Evolutionary conservation across 371 early-diverging fungal genomes (phyloP), one percentile per base, ranked within the genome.

Genomic region (Gilbertella persicaria): DNA sequence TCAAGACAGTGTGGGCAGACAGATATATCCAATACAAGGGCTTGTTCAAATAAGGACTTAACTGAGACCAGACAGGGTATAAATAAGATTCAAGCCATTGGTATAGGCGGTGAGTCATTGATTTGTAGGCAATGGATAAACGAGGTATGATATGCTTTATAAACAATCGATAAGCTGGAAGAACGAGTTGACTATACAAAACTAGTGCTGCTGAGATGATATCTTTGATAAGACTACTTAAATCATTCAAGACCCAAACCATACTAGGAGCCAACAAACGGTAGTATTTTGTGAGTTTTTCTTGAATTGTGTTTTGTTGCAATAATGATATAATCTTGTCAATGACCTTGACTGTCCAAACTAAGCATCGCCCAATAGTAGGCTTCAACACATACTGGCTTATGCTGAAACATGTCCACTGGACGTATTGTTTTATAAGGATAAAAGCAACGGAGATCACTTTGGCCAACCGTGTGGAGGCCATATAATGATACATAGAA

Each of bases 131-230:
- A 10, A 38, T 42, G 2, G 59, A 30, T 40, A 64, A 43, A 5
- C 49, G 50, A 5, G 64, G 64, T 29, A 55, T 17, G 23, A 64
- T 28, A 10, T 58, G 55, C 25, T 59, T 58, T 21, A 52, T 41
- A 26, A 55, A 59, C 5, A 64, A 14, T 0, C 0, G 16, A 43
- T 54, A 58, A 4, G 60, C 47, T 17, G 64, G 64, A 2, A 41
- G 5, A 9, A 55, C 14, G 26, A 58, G 2, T 26, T 58, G 17
- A 25, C 2, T 10, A 28, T 8, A 39, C 9, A 44, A 23, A 16
- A 29, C 3, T 2, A 13, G 17, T 4, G 13, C 17, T 16, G 20
- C 21, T 24, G 5, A 19, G 1, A 39, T 6, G 8, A 45, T 10
- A n/a, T 24, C 28, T 10, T 14, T 28, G 1, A 45, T 3, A 8